Evolutionary conservation across 208 protist species (phyloP), one percentile per base, ranked within the genome.

Genomic region (Zelonia costaricensis): DNA sequence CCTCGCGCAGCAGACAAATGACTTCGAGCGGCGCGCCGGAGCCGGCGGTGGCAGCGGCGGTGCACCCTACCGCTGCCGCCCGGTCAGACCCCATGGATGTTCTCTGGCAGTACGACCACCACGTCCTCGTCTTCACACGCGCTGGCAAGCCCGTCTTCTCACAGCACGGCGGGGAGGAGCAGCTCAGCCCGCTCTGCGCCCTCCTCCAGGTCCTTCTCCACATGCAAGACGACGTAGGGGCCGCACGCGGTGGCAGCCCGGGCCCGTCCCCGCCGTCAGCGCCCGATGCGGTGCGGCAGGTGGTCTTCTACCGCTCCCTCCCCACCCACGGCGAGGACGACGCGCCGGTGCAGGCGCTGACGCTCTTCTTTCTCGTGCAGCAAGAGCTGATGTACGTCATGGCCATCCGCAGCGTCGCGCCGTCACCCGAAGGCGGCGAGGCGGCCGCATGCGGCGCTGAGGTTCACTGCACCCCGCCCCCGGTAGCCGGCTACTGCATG

Each of bases 101-200:
- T 15, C 73, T 93, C 9, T 47, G 43, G 30, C 52, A 66, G 27
- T 76, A 88, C 46, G 63, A 43, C 1, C 84, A 88, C 43, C 91
- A 96, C 62, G 61, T 96, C 0, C 92, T 96, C 63, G 70, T 94
- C 49, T 71, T 94, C n/a, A 94, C 86, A 1, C 84, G 83, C 27
- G 79, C 91, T 9, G 88, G 88, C n/a, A 92, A 91, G 64, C 91
- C 91, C 23, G 48, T 96, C 33, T 96, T 92, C 60, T 69, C 87
- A 12, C 79, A 77, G 3, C 84, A 93, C 36, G 80, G 87, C 3
- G 71, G 82, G 20, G 84, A 78, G 49, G 57, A 55, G 49, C 58
- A 61, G 0, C 52, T 93, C 28, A 82, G 71, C 45, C 74, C 76
- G 2, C 51, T 96, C 7, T 94, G 87, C 56, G 86, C 79, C 15